These are phyloP conservation scores for Azolla pinnata DNA, from an alignment of 75 land plant species.

Conservation along the genomic window DNA sequence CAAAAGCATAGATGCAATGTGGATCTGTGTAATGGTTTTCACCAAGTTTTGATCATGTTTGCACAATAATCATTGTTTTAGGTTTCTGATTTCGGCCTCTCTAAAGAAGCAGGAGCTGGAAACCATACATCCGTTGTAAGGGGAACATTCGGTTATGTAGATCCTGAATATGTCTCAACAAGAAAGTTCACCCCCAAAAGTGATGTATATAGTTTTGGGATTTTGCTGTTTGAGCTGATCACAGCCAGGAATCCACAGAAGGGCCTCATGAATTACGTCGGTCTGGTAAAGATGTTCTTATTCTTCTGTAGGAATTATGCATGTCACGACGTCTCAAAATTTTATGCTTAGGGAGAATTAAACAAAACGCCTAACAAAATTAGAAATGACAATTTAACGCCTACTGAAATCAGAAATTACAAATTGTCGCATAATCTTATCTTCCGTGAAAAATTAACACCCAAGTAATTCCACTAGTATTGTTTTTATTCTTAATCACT, in stretches of 20 bases:
- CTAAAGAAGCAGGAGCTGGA: conserved; percentile 61
- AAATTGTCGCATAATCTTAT: no score
- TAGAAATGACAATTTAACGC: no score
- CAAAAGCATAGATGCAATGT: no score
- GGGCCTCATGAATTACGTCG: conserved; percentile 76
- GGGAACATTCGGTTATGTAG: conserved; percentile 96
- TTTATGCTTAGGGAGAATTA: neutral
- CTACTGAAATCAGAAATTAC: no score
- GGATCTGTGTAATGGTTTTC: neutral
- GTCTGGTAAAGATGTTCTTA: conserved; percentile 38
- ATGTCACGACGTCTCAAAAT: neutral
- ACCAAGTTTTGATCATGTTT: neutral
- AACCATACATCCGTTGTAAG: conserved; percentile 54
- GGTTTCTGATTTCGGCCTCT: conserved; percentile 98
- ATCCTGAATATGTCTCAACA: conserved; percentile 76
- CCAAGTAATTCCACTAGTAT: neutral
- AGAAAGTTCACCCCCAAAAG: conserved; percentile 77
- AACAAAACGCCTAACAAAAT: no score
- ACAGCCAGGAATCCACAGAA: conserved; percentile 91
- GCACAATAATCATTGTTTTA: conserved; percentile 9
- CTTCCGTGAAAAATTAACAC: no score
- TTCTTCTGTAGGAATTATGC: no score
- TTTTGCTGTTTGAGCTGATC: conserved; percentile 81
- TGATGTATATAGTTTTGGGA: conserved; percentile 87
- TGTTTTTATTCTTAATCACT: conserved; percentile 6